These are phyloP conservation scores for Neurospora sp. DNA, from an alignment of 495 filamentous ascomycete species.

Conservation along the genomic window DNA sequence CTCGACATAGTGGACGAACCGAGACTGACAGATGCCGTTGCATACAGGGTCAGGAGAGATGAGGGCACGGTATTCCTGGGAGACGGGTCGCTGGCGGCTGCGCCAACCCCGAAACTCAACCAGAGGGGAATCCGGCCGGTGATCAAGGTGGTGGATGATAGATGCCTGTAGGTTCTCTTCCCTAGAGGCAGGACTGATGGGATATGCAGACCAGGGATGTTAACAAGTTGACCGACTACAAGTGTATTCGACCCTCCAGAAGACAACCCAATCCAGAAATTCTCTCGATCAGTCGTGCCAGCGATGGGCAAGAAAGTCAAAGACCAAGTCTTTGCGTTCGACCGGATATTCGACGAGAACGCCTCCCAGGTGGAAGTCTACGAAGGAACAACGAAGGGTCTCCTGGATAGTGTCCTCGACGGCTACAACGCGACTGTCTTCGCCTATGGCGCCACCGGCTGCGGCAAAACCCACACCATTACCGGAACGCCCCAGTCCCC, in stretches of 20 bases:
- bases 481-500: conserved; percentile 80
- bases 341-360: conserved; percentile 94
- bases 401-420: conserved; percentile 91
- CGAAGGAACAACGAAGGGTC: conserved; percentile 77
- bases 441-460: conserved; percentile 94
- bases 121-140: conserved; percentile 82
- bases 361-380: conserved; percentile 90
- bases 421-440: conserved; percentile 99
- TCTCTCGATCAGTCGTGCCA: conserved; percentile 72
- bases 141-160: conserved; percentile 93
- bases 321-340: conserved; percentile 95
- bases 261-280: conserved; percentile 88
- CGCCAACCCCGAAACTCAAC: conserved; percentile 72
- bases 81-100: conserved; percentile 82
- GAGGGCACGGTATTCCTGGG: conserved; percentile 88
- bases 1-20: background rate
- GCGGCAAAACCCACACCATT: conserved; percentile 94
- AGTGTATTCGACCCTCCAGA: conserved; percentile 98
- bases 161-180: conserved; percentile 66
- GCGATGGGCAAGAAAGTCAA: conserved; percentile 81
- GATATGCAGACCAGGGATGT: background rate
- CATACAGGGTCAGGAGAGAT: conserved; percentile 57
- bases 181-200: background rate
- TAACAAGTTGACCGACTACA: background rate
- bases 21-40: conserved; percentile 9